Evolutionary conservation across 306 rosid species (phyloP).

Genomic region (Ziziphus jujuba): DNA sequence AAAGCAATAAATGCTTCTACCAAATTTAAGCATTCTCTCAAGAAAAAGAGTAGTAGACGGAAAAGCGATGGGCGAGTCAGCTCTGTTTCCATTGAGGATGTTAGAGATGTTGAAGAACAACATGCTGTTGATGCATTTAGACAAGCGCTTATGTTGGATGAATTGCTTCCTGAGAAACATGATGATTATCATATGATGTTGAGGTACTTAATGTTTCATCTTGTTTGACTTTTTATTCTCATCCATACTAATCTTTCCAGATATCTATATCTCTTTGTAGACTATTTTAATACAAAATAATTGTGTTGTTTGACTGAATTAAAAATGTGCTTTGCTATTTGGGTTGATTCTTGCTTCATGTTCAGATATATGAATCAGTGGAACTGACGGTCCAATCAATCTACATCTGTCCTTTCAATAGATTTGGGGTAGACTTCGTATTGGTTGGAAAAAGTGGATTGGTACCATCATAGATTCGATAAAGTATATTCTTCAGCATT

Average conservation of each 20-base stretch:
- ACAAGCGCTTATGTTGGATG: conserved; percentile 68
- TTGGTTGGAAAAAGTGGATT: background rate
- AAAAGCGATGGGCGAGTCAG: conserved; percentile 88
- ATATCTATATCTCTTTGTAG: background rate
- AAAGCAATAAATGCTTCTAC: conserved; percentile 94
- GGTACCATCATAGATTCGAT: background rate
- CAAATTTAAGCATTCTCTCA: conserved; percentile 82
- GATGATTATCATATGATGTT: conserved; percentile 94
- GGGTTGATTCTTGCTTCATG: background rate
- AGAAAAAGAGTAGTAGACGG: conserved; percentile 80
- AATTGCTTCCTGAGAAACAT: conserved; percentile 71
- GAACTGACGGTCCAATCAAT: background rate
- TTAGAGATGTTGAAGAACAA: conserved; percentile 85
- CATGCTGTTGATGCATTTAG: conserved; percentile 81
- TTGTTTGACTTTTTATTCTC: conserved; percentile 3
- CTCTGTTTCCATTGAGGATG: conserved; percentile 95
- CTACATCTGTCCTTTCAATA: background rate
- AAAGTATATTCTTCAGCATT: no score
- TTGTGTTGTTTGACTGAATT: no score
- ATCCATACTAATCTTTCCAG: conserved; percentile 1
- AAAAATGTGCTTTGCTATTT: no score
- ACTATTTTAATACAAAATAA: background rate
- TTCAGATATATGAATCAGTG: background rate
- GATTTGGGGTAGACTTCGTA: background rate
- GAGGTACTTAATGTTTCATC: conserved; percentile 44